phyloP scores from a whole-genome alignment of 441 rosid genomes.

The Capsella rubella region DNA sequence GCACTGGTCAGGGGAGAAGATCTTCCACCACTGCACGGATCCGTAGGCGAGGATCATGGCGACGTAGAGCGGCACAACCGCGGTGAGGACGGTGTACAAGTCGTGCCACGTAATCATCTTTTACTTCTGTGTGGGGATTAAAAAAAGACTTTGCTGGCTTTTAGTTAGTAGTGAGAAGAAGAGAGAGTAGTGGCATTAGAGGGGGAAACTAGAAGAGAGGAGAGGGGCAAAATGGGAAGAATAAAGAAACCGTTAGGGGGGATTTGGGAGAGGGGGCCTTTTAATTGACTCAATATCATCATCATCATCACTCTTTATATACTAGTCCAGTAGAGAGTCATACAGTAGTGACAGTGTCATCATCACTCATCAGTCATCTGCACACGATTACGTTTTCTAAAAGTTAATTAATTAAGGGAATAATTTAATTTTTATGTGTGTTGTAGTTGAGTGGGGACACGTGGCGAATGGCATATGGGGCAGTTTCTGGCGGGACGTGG shows the following conservation, averaged over 20 bases:
- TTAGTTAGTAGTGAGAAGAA: not conserved
- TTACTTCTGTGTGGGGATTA: not conserved
- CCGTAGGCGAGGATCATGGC: conserved; percentile 80
- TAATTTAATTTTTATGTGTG: not conserved
- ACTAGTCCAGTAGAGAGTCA: conserved; percentile 15
- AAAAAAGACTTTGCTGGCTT: too few species aligned
- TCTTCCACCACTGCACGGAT: conserved; percentile 78
- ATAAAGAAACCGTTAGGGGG: conserved; percentile 52
- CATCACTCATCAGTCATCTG: conserved; percentile 20
- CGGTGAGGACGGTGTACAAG: conserved; percentile 65
- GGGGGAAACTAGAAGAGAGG: not conserved
- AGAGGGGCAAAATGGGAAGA: conserved; percentile 45
- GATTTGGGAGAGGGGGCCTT: not conserved
- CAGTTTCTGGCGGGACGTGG: conserved; percentile 41
- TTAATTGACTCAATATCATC: too few species aligned
- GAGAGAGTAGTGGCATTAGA: conserved; percentile 36
- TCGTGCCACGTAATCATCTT: conserved; percentile 64
- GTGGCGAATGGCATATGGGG: conserved; percentile 33
- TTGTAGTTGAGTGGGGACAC: conserved; percentile 36
- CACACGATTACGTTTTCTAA: conserved; percentile 38
- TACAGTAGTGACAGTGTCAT: conserved; percentile 35
- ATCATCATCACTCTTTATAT: too few species aligned
- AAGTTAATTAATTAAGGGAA: not conserved
- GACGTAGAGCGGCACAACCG: conserved; percentile 69
- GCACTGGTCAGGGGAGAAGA: conserved; percentile 75